Percentiles rank a stretch among this genome's conserved stretches.
Evolutionary conservation across 345 rosid species (phyloP).

Genomic region (Citrus reticulata): DNA sequence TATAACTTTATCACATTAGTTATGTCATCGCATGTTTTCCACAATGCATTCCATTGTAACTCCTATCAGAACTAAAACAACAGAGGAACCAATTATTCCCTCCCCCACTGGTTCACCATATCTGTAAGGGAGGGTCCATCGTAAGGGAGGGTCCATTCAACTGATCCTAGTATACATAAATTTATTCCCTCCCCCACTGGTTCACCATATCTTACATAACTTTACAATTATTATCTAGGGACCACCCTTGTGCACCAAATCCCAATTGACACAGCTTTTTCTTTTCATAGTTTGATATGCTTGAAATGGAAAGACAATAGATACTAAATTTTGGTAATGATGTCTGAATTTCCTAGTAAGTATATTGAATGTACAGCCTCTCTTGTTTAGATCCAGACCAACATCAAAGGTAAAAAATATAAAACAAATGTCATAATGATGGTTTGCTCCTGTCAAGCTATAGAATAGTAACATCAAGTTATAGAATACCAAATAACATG

Average conservation of each 20-base stretch:
- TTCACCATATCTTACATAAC: neutral
- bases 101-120: too few relatives aligned
- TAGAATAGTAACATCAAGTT: neutral
- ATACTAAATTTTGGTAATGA: neutral
- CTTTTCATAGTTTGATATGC: neutral
- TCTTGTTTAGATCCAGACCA: neutral
- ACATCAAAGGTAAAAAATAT: neutral
- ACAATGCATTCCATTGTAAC: neutral
- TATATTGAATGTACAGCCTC: neutral
- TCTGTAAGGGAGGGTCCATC: too few relatives aligned
- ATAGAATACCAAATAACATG: neutral
- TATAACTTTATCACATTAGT: too few relatives aligned
- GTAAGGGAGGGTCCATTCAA: neutral
- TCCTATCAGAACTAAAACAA: neutral
- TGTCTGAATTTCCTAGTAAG: neutral
- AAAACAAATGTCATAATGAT: neutral
- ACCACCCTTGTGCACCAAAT: neutral
- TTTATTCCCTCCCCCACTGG: neutral
- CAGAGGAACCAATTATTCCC: neutral
- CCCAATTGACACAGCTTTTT: neutral
- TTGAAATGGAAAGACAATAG: neutral
- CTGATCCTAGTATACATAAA: neutral
- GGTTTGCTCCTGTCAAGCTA: neutral
- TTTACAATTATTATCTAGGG: neutral
- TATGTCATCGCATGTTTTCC: neutral